phyloP scores from a whole-genome alignment of 106 monocot genomes.

The Hemerocallis citrina region DNA sequence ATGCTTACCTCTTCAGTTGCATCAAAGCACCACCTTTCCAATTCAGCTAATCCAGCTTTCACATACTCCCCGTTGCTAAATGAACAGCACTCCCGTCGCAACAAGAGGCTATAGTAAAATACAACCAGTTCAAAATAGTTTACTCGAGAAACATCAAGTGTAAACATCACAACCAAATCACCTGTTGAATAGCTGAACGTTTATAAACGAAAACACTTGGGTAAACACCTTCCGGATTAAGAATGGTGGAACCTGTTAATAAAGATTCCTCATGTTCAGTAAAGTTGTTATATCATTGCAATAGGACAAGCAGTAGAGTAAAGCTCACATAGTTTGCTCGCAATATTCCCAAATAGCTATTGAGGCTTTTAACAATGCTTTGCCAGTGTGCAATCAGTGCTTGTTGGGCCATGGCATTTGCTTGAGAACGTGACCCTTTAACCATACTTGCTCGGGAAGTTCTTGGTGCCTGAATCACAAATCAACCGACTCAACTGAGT shows the following conservation, averaged over 20 bases:
- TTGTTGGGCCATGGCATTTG: constrained; percentile 56
- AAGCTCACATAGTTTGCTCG: constrained; percentile 70
- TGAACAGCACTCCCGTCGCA: constrained; percentile 78
- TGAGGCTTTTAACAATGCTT: constrained; percentile 68
- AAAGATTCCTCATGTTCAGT: constrained; percentile 4
- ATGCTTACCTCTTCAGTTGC: constrained; percentile 63
- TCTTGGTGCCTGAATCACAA: constrained; percentile 57
- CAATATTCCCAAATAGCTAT: constrained; percentile 58
- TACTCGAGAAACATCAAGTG: too few species aligned
- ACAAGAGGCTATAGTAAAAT: constrained; percentile 36
- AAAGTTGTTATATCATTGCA: background rate
- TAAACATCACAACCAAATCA: constrained; percentile 6
- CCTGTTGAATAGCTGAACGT: constrained; percentile 90
- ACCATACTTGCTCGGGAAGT: constrained; percentile 56
- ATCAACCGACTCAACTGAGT: too few species aligned
- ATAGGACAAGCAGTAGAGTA: background rate
- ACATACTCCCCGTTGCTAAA: constrained; percentile 84
- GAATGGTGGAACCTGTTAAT: constrained; percentile 83
- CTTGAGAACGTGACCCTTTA: constrained; percentile 57
- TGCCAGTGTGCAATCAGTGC: constrained; percentile 79
- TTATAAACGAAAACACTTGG: constrained; percentile 70
- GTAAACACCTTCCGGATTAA: constrained; percentile 77
- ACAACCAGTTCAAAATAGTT: background rate
- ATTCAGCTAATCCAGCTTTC: constrained; percentile 67
- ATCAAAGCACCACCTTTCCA: constrained; percentile 66